Evolutionary conservation across 2,329 filamentous ascomycete species (phyloP).

Genomic region (Cryphonectria naterciae): DNA sequence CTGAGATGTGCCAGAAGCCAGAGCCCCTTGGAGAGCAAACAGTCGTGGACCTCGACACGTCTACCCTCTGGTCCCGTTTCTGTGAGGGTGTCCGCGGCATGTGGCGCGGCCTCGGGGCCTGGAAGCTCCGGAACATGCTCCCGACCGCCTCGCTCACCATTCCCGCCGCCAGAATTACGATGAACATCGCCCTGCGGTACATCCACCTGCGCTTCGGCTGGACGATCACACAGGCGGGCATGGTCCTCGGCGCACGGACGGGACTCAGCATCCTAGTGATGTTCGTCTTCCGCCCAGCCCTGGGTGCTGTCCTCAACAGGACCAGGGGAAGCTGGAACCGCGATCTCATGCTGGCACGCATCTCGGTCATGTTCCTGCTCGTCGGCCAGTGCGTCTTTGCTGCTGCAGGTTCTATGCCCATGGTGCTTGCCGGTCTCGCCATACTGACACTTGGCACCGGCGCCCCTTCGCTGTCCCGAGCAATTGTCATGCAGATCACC

Average conservation of each 20-base stretch:
- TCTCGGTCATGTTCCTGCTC: slow-evolving; percentile 14
- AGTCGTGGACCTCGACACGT: not conserved
- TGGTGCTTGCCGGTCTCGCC: slow-evolving; percentile 17
- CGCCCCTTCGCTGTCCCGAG: slow-evolving; percentile 22
- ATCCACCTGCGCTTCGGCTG: slow-evolving; percentile 21
- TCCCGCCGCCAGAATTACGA: slow-evolving; percentile 7
- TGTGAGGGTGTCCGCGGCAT: not conserved
- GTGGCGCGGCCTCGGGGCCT: not conserved
- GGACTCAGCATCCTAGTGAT: slow-evolving; percentile 20
- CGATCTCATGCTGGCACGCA: slow-evolving; percentile 13
- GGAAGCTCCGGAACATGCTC: slow-evolving; percentile 9
- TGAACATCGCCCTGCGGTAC: slow-evolving; percentile 21
- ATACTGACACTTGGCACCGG: slow-evolving; percentile 24
- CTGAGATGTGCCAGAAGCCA: slow-evolving; percentile 9
- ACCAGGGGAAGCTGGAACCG: not conserved
- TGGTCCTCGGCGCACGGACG: slow-evolving; percentile 17
- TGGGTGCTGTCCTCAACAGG: not conserved
- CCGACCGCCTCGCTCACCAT: slow-evolving; percentile 16
- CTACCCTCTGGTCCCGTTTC: slow-evolving; percentile 7
- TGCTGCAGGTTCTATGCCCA: not conserved
- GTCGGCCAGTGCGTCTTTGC: slow-evolving; percentile 18
- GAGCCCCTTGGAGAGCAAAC: not conserved
- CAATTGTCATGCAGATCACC: slow-evolving; percentile 10
- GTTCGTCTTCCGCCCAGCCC: slow-evolving; percentile 9
- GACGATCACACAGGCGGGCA: slow-evolving; percentile 13